Evolutionary conservation across 805 yeast genomes (phyloP).

Genomic region (Metschnikowia bowlesiae): DNA sequence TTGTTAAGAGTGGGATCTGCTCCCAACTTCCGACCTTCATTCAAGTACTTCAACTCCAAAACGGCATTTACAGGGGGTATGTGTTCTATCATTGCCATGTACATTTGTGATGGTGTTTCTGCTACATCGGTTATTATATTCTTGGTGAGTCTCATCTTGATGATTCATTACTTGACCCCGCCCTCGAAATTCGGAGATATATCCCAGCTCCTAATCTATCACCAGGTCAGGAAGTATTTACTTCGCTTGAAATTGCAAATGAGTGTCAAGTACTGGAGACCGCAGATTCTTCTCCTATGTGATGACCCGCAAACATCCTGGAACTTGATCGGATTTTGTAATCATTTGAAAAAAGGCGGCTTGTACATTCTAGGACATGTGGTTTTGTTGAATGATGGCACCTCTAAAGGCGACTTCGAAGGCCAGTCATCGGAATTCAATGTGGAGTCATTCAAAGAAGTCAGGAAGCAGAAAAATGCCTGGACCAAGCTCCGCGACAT

Average conservation of each 20-base stretch:
- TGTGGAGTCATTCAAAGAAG: slow-evolving; percentile 53
- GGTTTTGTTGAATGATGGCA: slow-evolving; percentile 50
- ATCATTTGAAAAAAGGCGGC: slow-evolving; percentile 93
- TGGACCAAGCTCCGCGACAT: slow-evolving; percentile 83
- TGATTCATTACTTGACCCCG: slow-evolving; percentile 87
- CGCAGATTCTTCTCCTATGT: slow-evolving; percentile 82
- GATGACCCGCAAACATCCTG: slow-evolving; percentile 92
- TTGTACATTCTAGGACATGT: slow-evolving; percentile 91
- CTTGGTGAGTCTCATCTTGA: slow-evolving; percentile 59
- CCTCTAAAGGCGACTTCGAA: slow-evolving; percentile 7
- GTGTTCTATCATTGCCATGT: slow-evolving; percentile 78
- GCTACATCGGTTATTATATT: slow-evolving; percentile 73
- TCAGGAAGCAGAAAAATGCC: slow-evolving; percentile 67
- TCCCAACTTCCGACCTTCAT: slow-evolving; percentile 97
- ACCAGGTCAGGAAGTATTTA: slow-evolving; percentile 90
- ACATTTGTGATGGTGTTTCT: slow-evolving; percentile 86
- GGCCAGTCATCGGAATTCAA: slow-evolving; percentile 25
- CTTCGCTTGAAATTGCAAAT: slow-evolving; percentile 74
- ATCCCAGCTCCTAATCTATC: slow-evolving; percentile 90
- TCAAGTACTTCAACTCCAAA: slow-evolving; percentile 73
- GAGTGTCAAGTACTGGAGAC: slow-evolving; percentile 98
- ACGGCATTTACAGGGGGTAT: slow-evolving; percentile 79
- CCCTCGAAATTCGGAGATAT: slow-evolving; percentile 99
- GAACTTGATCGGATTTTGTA: slow-evolving; percentile 89
- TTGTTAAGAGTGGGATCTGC: slow-evolving; percentile 84